Evolutionary conservation across 805 yeast genomes (phyloP), one percentile per base, ranked within the genome.

Genomic region (Ogataea populi-albae): DNA sequence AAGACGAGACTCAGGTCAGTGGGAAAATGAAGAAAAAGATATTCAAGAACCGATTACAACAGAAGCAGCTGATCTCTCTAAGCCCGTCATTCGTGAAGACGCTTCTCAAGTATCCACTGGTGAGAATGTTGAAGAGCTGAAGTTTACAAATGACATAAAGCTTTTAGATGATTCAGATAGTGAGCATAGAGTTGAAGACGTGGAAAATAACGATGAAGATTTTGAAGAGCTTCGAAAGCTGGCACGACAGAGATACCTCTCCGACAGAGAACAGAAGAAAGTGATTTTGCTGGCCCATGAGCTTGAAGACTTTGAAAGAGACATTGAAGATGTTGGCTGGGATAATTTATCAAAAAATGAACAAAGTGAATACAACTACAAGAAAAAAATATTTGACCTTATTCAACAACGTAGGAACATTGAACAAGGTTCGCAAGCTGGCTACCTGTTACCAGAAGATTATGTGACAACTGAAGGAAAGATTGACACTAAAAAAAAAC

Each of bases 401-500:
- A 65, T 73, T 12, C 50, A 63, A 17, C 71, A 69, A 38, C 49
- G 73, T 19, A 50, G 57, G 43, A 64, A 61, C 4, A 57, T 61
- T 6, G 58, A 55, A 5, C 35, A 37, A 11, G 43, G 33, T 10
- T 20, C 35, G 10, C 26, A 35, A 5, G 47, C 45, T 3, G 58
- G 65, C 5, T 82, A 77, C 43, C 55, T 63, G 15, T 45, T 81
- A 12, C 87, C 85, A 2, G 75, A 73, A 23, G 86, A 78, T 33
- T 70, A 71, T 42, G 41, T 70, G n/a, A 73, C 71, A 2, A 66
- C 64, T 10, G 64, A 67, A 11, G 81, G 82, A 2, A 67, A 68
- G 27, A 59, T 75, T 8, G 85, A 79, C 43, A 60, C 65, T 16
- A 70, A 71, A 43, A 57, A 79, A 18, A 83, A 81, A 52, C 70